A percentile compares a stretch with the other conserved stretches of the same genome.
Conservation (phyloP, 768 basidiomycete genomes). For the Pulveroboletus ravenelii region DNA sequence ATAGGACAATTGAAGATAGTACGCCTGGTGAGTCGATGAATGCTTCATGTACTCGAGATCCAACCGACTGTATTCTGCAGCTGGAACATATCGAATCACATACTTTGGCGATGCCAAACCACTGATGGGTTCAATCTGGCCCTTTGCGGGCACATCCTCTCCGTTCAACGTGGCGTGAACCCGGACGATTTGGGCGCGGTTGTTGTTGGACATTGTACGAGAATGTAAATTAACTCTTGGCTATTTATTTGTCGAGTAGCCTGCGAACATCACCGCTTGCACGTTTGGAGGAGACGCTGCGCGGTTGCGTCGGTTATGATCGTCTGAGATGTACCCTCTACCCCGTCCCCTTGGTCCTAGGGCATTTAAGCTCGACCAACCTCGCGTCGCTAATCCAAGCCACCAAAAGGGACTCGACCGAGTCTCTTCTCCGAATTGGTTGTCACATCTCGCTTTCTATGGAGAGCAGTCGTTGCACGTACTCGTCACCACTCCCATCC, state of each 20-base stretch:
- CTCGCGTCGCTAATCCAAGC: too few relatives aligned
- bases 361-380: too few relatives aligned
- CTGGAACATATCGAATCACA: conserved; percentile 63
- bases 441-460: too few relatives aligned
- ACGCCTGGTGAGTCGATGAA: conserved; percentile 32
- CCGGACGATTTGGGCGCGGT: not conserved
- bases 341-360: too few relatives aligned
- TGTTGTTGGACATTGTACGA: not conserved
- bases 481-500: too few relatives aligned
- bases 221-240: too few relatives aligned
- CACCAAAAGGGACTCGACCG: too few relatives aligned
- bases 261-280: too few relatives aligned
- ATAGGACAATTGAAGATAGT: conserved; percentile 58
- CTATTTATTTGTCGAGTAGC: not conserved
- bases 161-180: conserved; percentile 48
- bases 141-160: conserved; percentile 60
- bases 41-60: not conserved
- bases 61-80: conserved; percentile 27
- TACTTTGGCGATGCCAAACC: conserved; percentile 80
- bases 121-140: conserved; percentile 53
- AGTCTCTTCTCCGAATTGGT: too few relatives aligned
- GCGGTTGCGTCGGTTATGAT: not conserved
- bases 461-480: too few relatives aligned
- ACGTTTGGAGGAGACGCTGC: too few relatives aligned
- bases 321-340: too few relatives aligned